Conservation (phyloP, 305 asterid species). For the Stenogyne calaminthoides region DNA sequence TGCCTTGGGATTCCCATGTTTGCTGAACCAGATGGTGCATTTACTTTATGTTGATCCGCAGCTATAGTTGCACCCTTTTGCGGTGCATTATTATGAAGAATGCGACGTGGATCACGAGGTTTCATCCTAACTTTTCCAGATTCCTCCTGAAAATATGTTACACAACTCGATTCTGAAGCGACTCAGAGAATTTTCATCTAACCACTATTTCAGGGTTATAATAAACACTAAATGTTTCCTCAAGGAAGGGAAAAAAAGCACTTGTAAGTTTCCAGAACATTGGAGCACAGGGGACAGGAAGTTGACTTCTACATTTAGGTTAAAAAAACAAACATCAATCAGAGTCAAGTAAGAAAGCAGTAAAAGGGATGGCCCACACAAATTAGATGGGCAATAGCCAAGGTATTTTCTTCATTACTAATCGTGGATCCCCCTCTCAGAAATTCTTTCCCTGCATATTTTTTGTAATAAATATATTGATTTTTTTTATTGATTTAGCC, state of each 20-base stretch:
- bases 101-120: slow-evolving; percentile 96
- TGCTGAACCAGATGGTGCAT: slow-evolving; percentile 40
- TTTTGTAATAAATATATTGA: background rate
- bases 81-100: slow-evolving; percentile 56
- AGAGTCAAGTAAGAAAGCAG: slow-evolving; percentile 1
- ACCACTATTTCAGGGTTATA: background rate
- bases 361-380: slow-evolving; percentile 4
- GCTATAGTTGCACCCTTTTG: slow-evolving; percentile 47
- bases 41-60: slow-evolving; percentile 51
- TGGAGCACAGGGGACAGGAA: slow-evolving; percentile 14
- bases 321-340: slow-evolving; percentile 13
- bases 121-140: slow-evolving; percentile 78
- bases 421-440: background rate
- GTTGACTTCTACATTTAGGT: slow-evolving; percentile 7
- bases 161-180: slow-evolving; percentile 13
- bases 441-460: background rate
- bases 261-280: slow-evolving; percentile 15
- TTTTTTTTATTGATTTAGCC: background rate
- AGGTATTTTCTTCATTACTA: background rate
- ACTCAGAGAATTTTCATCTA: background rate
- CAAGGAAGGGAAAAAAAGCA: background rate
- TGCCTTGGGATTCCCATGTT: slow-evolving; percentile 47
- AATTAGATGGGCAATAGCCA: background rate
- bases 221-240: background rate
- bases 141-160: slow-evolving; percentile 63